These are phyloP conservation scores for Sporothrix sp. DNA, from an alignment of 2,329 filamentous ascomycete genomes.

Conservation along the genomic window DNA sequence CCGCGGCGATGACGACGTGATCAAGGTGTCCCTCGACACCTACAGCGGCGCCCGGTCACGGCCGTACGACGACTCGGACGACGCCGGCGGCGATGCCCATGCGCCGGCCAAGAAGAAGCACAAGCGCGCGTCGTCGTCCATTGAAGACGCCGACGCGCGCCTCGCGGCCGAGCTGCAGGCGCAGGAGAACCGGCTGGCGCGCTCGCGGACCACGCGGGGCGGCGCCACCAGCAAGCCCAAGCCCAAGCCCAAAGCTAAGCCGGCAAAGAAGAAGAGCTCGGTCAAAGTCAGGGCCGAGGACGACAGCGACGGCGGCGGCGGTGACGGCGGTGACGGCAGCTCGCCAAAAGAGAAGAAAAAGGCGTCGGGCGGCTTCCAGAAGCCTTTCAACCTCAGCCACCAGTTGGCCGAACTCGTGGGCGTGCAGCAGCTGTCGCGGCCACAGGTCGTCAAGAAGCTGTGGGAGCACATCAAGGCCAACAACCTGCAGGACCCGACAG, in stretches of 20 bases:
- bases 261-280: constrained; percentile 5
- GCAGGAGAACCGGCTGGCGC: constrained; percentile 66
- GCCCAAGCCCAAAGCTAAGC: constrained; percentile 46
- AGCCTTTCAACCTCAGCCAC: constrained; percentile 65
- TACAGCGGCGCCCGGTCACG: constrained; percentile 23
- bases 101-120: constrained; percentile 54
- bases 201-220: constrained; percentile 66
- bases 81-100: constrained; percentile 30
- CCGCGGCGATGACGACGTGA: no score
- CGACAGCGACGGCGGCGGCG: constrained; percentile 63
- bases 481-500: constrained; percentile 78
- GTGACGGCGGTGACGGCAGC: constrained; percentile 45
- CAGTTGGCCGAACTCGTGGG: constrained; percentile 61
- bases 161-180: constrained; percentile 84
- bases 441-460: constrained; percentile 90
- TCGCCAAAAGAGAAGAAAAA: constrained; percentile 62
- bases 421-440: constrained; percentile 74
- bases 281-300: constrained; percentile 61
- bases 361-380: constrained; percentile 87
- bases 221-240: constrained; percentile 46
- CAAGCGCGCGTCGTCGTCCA: constrained; percentile 46
- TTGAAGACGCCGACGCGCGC: constrained; percentile 70
- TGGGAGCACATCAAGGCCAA: constrained; percentile 91
- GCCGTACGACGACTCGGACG: constrained; percentile 31
- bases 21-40: constrained; percentile 26